Evolutionary conservation across 441 rosid genomes (phyloP).

Genomic region (Aquilaria agallochum): DNA sequence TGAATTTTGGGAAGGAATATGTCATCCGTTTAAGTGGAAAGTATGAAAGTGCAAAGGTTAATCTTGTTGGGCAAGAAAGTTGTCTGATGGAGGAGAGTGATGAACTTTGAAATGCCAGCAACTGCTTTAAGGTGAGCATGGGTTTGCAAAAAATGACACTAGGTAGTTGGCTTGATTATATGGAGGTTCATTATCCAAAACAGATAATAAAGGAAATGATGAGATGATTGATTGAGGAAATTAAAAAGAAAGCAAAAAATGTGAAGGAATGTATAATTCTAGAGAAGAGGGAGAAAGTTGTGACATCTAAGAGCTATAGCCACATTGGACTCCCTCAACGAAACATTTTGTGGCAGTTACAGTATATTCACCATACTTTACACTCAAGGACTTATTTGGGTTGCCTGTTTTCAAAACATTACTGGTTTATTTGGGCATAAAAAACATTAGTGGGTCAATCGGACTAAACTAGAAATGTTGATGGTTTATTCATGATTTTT

Average conservation of each 20-base stretch:
- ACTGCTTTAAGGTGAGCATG: conserved; percentile 14
- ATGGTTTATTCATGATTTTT: too few relatives aligned
- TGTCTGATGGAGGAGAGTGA: conserved; percentile 11
- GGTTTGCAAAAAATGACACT: conserved; percentile 45
- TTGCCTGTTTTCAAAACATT: too few relatives aligned
- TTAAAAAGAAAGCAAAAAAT: conserved; percentile 38
- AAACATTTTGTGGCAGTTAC: too few relatives aligned
- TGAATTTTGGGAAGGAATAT: conserved; percentile 18
- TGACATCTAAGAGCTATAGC: conserved; percentile 1
- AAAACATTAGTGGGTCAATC: too few relatives aligned
- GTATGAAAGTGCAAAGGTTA: background rate
- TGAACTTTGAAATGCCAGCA: conserved; percentile 4
- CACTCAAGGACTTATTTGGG: too few relatives aligned
- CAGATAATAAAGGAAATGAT: conserved; percentile 41
- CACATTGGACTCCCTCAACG: too few relatives aligned
- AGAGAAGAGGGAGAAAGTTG: conserved; percentile 36
- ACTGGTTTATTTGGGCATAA: too few relatives aligned
- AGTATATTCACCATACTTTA: too few relatives aligned
- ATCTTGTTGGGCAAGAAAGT: background rate
- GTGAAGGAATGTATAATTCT: conserved; percentile 34
- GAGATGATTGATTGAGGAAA: conserved; percentile 37
- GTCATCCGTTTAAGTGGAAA: conserved; percentile 13
- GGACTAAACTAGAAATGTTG: too few relatives aligned
- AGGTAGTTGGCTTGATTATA: conserved; percentile 46
- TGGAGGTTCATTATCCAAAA: conserved; percentile 40